A percentile compares a stretch with the other conserved stretches of the same genome.
These are phyloP conservation scores for Fusarium hainanense DNA, from an alignment of 2,329 filamentous ascomycete genomes.

Conservation along the genomic window DNA sequence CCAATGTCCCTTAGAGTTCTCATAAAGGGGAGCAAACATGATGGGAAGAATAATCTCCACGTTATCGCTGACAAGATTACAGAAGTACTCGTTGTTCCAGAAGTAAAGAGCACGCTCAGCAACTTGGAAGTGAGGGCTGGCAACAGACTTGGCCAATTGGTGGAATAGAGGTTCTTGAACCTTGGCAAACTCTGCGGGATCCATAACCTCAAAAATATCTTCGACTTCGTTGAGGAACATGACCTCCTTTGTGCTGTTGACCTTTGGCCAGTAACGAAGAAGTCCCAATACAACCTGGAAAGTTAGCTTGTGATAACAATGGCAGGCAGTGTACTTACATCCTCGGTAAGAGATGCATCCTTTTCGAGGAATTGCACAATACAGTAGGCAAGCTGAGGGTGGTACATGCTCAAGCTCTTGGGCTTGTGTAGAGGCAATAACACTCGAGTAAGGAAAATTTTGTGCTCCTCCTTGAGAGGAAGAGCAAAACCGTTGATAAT, in stretches of 20 bases:
- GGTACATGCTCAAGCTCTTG: constrained; percentile 99
- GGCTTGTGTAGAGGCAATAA: constrained; percentile 96
- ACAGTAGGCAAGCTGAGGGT: constrained; percentile 97
- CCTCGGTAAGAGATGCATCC: constrained; percentile 95
- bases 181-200: constrained; percentile 97
- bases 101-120: constrained; percentile 98
- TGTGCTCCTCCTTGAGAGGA: constrained; percentile 97
- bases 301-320: constrained; percentile 19
- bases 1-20: constrained; percentile 99
- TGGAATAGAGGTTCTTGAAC: constrained; percentile 98
- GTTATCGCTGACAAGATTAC: constrained; percentile 98
- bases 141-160: constrained; percentile 96
- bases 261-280: constrained; percentile 97
- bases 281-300: constrained; percentile 90
- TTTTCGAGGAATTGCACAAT: constrained; percentile 99
- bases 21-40: constrained; percentile 98
- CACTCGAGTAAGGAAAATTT: constrained; percentile 94
- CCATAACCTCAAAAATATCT: constrained; percentile 99
- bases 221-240: constrained; percentile 99
- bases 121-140: constrained; percentile 98
- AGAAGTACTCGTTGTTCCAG: constrained; percentile 99
- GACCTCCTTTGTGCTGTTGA: constrained; percentile 99
- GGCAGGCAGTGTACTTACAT: constrained; percentile 63
- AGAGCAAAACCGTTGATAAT: constrained; percentile 99
- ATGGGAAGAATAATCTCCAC: constrained; percentile 98